A percentile compares a stretch with the other conserved stretches of the same genome.
phyloP scores from a whole-genome alignment of 2,329 filamentous ascomycete genomes.

The Xylaria polymorpha region DNA sequence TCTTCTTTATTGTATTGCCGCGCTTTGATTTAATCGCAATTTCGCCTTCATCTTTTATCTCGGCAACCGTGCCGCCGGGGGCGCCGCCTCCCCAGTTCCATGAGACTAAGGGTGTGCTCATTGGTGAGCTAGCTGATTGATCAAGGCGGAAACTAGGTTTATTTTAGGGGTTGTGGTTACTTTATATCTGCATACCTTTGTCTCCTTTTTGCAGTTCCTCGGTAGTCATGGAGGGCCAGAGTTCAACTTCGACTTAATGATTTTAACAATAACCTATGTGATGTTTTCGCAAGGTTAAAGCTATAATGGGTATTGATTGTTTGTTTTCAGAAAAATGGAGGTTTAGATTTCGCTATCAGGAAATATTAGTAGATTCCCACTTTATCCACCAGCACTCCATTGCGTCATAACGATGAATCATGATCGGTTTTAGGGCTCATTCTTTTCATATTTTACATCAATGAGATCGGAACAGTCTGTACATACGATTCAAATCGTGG shows the following conservation, averaged over 20 bases:
- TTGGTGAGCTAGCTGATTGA: conserved; percentile 10
- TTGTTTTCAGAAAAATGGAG: neutral
- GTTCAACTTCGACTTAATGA: neutral
- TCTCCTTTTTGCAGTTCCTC: conserved; percentile 44
- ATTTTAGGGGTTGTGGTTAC: neutral
- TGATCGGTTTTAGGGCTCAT: conserved; percentile 38
- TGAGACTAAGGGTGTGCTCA: conserved; percentile 57
- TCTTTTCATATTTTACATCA: neutral
- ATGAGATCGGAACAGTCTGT: neutral
- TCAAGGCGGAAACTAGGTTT: neutral
- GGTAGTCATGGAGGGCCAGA: conserved; percentile 22
- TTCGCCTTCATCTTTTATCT: conserved; percentile 71
- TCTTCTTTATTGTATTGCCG: conserved; percentile 73
- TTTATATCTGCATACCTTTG: conserved; percentile 40
- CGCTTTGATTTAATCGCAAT: conserved; percentile 69
- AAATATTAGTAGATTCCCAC: neutral
- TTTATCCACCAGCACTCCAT: conserved; percentile 23
- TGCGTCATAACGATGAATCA: conserved; percentile 45
- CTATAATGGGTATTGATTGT: neutral
- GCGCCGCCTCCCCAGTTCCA: conserved; percentile 69
- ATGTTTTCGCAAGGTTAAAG: neutral
- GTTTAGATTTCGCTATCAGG: neutral
- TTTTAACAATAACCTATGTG: neutral
- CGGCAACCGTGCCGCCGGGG: conserved; percentile 67
- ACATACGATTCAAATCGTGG: neutral